phyloP scores from a whole-genome alignment of 306 rosid genomes.

The Cercis canadensis region DNA sequence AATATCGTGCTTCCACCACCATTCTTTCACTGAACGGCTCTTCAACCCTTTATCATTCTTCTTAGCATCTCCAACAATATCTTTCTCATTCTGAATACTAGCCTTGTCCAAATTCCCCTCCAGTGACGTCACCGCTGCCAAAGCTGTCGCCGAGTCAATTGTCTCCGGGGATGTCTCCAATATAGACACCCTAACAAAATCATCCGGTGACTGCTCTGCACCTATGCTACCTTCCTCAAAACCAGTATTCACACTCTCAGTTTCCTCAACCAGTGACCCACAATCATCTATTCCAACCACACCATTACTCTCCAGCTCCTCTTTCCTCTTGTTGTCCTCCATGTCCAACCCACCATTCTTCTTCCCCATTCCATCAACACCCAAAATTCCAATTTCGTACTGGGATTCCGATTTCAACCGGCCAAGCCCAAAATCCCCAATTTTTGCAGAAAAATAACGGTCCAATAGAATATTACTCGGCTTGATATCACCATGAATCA shows the following conservation, averaged over 20 bases:
- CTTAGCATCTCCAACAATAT: slow-evolving; percentile 30
- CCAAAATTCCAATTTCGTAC: slow-evolving; percentile 40
- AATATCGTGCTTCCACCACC: slow-evolving; percentile 80
- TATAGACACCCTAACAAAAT: slow-evolving; percentile 30
- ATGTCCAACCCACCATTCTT: slow-evolving; percentile 32
- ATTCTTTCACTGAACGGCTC: slow-evolving; percentile 62
- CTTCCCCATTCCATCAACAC: slow-evolving; percentile 33
- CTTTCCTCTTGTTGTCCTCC: slow-evolving; percentile 33
- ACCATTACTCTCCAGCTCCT: slow-evolving; percentile 44
- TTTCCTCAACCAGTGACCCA: slow-evolving; percentile 72
- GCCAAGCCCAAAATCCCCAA: slow-evolving; percentile 90
- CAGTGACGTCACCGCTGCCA: slow-evolving; percentile 17
- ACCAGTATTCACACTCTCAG: slow-evolving; percentile 67
- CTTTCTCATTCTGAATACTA: slow-evolving; percentile 55
- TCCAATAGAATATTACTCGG: slow-evolving; percentile 88
- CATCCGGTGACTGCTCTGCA: slow-evolving; percentile 64
- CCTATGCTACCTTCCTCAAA: slow-evolving; percentile 62
- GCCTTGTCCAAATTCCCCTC: slow-evolving; percentile 45
- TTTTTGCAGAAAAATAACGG: slow-evolving; percentile 53
- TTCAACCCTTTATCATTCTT: slow-evolving; percentile 47
- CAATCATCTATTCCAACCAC: slow-evolving; percentile 62
- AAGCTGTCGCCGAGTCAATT: slow-evolving; percentile 36
- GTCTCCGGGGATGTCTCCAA: slow-evolving; percentile 51
- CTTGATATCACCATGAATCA: slow-evolving; percentile 88
- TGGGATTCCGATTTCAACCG: slow-evolving; percentile 59